Conservation (phyloP, 305 asterid genomes). For the Fraxinus baroniana region DNA sequence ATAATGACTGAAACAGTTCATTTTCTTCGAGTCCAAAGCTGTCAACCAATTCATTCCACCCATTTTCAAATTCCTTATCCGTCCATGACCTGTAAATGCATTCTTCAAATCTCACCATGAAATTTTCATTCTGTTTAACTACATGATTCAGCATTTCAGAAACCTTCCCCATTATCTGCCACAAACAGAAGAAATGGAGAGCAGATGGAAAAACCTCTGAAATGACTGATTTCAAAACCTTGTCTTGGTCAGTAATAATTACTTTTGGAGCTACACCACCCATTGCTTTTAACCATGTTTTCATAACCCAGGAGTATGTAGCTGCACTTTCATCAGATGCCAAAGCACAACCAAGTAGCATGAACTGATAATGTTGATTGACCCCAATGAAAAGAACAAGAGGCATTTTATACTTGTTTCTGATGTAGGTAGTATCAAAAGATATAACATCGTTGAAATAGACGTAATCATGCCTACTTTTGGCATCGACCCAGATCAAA, state of each 20-base stretch:
- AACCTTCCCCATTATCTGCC: constrained; percentile 79
- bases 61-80: constrained; percentile 77
- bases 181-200: constrained; percentile 64
- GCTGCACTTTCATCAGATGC: constrained; percentile 68
- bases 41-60: constrained; percentile 80
- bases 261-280: constrained; percentile 80
- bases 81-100: constrained; percentile 78
- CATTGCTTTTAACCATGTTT: constrained; percentile 82
- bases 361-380: constrained; percentile 87
- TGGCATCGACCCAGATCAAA: constrained; percentile 84
- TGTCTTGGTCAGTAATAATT: constrained; percentile 73
- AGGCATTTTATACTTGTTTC: constrained; percentile 87
- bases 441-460: constrained; percentile 74
- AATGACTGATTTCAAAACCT: constrained; percentile 51
- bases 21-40: constrained; percentile 69
- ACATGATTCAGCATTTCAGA: constrained; percentile 65
- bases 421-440: constrained; percentile 74
- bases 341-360: constrained; percentile 92
- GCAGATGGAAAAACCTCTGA: constrained; percentile 67
- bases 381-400: constrained; percentile 82
- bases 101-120: constrained; percentile 66
- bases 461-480: constrained; percentile 81
- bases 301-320: constrained; percentile 77
- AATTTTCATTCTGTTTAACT: constrained; percentile 65
- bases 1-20: constrained; percentile 63